Conservation (phyloP, 108 stramenopile species). For the Schizochytrium sp. region DNA sequence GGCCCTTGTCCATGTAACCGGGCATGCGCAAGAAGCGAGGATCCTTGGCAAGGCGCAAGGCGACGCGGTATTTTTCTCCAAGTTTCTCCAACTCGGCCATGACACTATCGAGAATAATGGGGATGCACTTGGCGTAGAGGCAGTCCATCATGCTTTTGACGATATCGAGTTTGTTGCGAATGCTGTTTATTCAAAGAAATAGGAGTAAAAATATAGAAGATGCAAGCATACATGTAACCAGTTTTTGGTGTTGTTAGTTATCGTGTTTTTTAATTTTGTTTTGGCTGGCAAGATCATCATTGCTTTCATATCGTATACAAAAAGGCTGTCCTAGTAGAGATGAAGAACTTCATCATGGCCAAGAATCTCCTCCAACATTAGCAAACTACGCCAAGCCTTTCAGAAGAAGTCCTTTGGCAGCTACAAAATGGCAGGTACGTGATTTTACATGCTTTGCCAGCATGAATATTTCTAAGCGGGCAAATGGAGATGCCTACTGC, state of each 20-base stretch:
- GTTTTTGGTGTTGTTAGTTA: not conserved
- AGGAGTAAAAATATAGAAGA: not conserved
- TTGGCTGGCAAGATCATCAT: no score
- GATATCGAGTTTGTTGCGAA: slow-evolving; percentile 94
- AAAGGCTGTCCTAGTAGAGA: no score
- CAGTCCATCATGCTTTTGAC: slow-evolving; percentile 99
- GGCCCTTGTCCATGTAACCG: slow-evolving; percentile 86
- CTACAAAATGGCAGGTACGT: no score
- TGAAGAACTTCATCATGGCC: no score
- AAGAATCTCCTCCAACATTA: no score
- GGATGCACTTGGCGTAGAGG: slow-evolving; percentile 97
- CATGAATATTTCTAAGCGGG: no score
- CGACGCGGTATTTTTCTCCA: slow-evolving; percentile 95
- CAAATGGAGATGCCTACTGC: not conserved
- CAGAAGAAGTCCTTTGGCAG: no score
- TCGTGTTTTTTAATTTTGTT: no score
- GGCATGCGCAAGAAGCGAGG: slow-evolving; percentile 93
- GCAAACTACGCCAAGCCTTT: no score
- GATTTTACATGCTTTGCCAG: no score
- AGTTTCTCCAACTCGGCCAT: slow-evolving; percentile 99
- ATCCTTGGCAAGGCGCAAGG: slow-evolving; percentile 95
- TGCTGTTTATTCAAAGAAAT: not conserved
- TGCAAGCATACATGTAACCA: no score
- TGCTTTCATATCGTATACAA: no score
- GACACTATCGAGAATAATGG: slow-evolving; percentile 96